These are phyloP conservation scores for Cicer bijugum DNA, from an alignment of 306 rosid species.

Conservation along the genomic window DNA sequence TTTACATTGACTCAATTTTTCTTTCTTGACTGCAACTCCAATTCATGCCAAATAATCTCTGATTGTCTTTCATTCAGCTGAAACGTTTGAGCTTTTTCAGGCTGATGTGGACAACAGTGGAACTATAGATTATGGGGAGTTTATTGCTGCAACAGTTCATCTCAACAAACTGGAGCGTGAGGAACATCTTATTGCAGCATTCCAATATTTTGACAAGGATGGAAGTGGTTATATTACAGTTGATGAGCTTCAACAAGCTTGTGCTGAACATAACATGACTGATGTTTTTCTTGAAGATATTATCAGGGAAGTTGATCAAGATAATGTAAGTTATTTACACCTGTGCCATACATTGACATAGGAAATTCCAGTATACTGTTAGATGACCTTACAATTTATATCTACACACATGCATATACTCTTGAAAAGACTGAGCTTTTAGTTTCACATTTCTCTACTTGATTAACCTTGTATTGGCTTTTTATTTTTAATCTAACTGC, in stretches of 20 bases:
- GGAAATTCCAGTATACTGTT: constrained; percentile 29
- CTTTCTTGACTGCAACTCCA: constrained; percentile 5
- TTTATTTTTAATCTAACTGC: constrained; percentile 20
- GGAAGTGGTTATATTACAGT: constrained; percentile 94
- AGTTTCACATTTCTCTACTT: constrained; percentile 27
- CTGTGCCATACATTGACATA: constrained; percentile 16
- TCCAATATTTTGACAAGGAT: constrained; percentile 90
- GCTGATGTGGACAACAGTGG: constrained; percentile 98
- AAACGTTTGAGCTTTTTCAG: constrained; percentile 61
- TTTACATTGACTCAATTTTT: constrained; percentile 14
- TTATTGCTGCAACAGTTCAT: constrained; percentile 95
- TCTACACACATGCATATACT: background rate
- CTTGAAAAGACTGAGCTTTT: background rate
- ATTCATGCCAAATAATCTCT: constrained; percentile 37
- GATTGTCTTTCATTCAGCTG: constrained; percentile 40
- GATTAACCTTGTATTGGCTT: constrained; percentile 22
- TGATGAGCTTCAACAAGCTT: constrained; percentile 97
- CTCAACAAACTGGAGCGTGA: constrained; percentile 97
- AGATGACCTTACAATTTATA: too few species aligned
- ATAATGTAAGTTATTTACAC: constrained; percentile 69
- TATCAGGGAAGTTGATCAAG: constrained; percentile 93
- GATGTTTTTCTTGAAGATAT: constrained; percentile 87
- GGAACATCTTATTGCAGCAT: constrained; percentile 94
- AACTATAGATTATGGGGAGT: constrained; percentile 94
- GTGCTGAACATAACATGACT: constrained; percentile 83